Evolutionary conservation across 208 protist genomes (phyloP), one percentile per base, ranked within the genome.

Genomic region (Leishmania tropica): DNA sequence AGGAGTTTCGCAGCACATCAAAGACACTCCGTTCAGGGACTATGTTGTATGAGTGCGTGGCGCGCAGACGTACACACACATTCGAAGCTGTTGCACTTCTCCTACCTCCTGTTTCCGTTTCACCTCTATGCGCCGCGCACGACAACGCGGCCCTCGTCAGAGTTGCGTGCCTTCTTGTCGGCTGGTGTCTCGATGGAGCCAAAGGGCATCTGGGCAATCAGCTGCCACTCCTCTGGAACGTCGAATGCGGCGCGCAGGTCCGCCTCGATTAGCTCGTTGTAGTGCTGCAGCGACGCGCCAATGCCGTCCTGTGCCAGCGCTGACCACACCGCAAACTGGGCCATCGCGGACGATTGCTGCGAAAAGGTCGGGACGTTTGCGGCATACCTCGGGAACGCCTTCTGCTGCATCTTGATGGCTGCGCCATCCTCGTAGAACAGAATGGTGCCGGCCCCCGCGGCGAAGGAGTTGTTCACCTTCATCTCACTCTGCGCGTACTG

Each of bases 121-220:
- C 56, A 48, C 45, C 45, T 48, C 8, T 84, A 83, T 80, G 81
- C 83, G 48, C 81, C 85, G 31, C 24, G 75, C 28, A 93, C 85
- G 13, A 88, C 76, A 62, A 93, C 90, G 79, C 88, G 87, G 17
- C 75, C 81, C 60, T 86, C 82, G 47, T 89, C 88, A 0, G 81
- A 19, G 64, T 90, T 89, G 76, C 78, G 81, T 51, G 88, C 81
- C 80, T 87, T 89, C 35, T 71, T 40, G n/a, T 78, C 87, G 28
- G 86, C 86, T 31, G 84, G 83, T 51, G 87, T 84, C 80, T 78
- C 65, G 54, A 94, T 88, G 45, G 75, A 76, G 56, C 90, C 90
- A 68, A 93, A 93, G 15, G 90, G 88, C 90, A 93, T 90, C 82
- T 93, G 90, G 60, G 90, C 85, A 15, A 89, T 78, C 42, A 93